Percentiles rank a stretch among this genome's conserved stretches.
Evolutionary conservation across 495 filamentous ascomycete species (phyloP).

Genomic region (Pyrenula massariospora): DNA sequence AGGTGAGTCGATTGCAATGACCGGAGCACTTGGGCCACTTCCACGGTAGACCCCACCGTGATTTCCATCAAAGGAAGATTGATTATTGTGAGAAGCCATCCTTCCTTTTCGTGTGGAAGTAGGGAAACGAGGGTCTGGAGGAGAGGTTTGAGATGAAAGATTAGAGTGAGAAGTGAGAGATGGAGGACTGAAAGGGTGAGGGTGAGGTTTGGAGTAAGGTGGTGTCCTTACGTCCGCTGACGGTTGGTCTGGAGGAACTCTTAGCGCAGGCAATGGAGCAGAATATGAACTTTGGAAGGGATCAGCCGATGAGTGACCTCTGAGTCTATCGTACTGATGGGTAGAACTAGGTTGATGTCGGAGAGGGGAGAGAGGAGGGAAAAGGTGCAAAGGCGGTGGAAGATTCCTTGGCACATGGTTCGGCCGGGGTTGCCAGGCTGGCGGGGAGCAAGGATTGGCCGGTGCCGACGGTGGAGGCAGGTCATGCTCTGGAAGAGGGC

Average conservation of each 20-base stretch:
- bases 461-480: too few relatives aligned
- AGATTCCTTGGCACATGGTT: not conserved
- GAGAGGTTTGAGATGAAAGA: slow-evolving; percentile 16
- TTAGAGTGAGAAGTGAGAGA: slow-evolving; percentile 38
- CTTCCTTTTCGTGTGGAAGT: not conserved
- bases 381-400: not conserved
- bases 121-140: not conserved
- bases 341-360: too few relatives aligned
- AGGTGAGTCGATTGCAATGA: not conserved
- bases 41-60: not conserved
- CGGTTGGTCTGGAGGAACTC: too few relatives aligned
- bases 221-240: not conserved
- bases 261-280: too few relatives aligned
- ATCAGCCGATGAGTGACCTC: too few relatives aligned
- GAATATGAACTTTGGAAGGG: too few relatives aligned
- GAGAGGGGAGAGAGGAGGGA: too few relatives aligned
- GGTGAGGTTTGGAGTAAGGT: not conserved
- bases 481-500: not conserved
- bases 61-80: not conserved
- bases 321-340: too few relatives aligned
- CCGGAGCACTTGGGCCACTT: not conserved
- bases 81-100: not conserved
- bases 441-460: too few relatives aligned
- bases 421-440: too few relatives aligned
- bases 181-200: slow-evolving; percentile 20